These are phyloP conservation scores for Syncephalastrum sp. DNA, from an alignment of 371 early-diverging fungal species.

Conservation along the genomic window DNA sequence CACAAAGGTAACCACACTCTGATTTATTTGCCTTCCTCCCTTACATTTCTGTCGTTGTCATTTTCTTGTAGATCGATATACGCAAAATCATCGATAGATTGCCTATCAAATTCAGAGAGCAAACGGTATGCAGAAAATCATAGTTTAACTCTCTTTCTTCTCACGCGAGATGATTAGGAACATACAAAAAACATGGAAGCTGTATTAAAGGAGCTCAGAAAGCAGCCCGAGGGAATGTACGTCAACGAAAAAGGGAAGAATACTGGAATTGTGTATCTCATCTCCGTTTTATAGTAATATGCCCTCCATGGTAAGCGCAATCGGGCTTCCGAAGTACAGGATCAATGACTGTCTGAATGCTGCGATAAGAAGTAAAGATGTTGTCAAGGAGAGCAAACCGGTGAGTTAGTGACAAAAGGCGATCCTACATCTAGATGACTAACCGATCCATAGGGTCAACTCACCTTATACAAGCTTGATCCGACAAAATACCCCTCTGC, in stretches of 20 bases:
- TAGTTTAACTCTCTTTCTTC: background rate
- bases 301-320: constrained; percentile 14
- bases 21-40: background rate
- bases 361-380: constrained; percentile 28
- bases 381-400: constrained; percentile 18
- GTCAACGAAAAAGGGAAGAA: constrained; percentile 4
- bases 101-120: constrained; percentile 33
- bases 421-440: background rate
- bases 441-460: constrained; percentile 6
- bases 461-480: constrained; percentile 15
- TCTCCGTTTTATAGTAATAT: constrained; percentile 12
- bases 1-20: constrained; percentile 4
- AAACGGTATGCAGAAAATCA: constrained; percentile 19
- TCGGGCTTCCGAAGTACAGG: constrained; percentile 18
- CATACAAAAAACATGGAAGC: constrained; percentile 25
- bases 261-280: too few relatives aligned
- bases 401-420: constrained; percentile 6
- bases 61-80: constrained; percentile 24
- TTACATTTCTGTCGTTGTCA: too few relatives aligned
- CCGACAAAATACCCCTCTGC: constrained; percentile 13
- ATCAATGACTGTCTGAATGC: constrained; percentile 28
- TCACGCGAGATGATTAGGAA: constrained; percentile 12
- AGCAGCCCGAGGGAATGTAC: constrained; percentile 31
- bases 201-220: constrained; percentile 20
- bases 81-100: constrained; percentile 25